Evolutionary conservation across 2,329 filamentous ascomycete species (phyloP).

Genomic region (Cercospora sp.): DNA sequence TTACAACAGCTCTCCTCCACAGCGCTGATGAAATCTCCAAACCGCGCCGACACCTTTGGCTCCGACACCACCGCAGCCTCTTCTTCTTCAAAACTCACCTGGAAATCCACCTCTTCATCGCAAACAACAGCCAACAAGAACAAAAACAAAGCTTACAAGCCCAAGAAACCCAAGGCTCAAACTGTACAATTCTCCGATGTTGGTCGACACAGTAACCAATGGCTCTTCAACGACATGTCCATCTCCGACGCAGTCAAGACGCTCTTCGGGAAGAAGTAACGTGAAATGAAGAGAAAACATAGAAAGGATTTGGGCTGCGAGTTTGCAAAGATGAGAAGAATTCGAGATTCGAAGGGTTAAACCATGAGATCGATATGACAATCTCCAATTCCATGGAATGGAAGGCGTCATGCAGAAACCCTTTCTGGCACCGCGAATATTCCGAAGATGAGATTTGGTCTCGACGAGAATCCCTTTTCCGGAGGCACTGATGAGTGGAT

Average conservation of each 20-base stretch:
- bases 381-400: background rate
- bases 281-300: background rate
- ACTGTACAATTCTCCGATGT: constrained; percentile 38
- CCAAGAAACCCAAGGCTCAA: constrained; percentile 18
- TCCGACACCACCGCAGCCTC: constrained; percentile 20
- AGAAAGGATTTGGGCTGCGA: background rate
- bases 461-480: background rate
- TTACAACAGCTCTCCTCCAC: background rate
- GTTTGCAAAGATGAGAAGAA: background rate
- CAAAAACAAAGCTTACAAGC: constrained; percentile 7
- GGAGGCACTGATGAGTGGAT: background rate
- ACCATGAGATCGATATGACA: background rate
- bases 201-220: constrained; percentile 53
- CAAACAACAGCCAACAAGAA: background rate
- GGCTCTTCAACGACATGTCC: constrained; percentile 53
- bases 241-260: constrained; percentile 46
- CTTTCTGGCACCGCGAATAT: background rate
- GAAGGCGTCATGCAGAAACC: background rate
- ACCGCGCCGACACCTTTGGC: constrained; percentile 20
- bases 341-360: too few relatives aligned
- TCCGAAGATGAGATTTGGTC: background rate
- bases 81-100: constrained; percentile 9
- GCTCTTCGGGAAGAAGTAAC: constrained; percentile 28
- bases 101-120: constrained; percentile 7
- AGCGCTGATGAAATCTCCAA: constrained; percentile 18